Percentiles rank a stretch among this genome's conserved stretches.
Evolutionary conservation across 116 monocot genomes (phyloP).

Genomic region (Zostera marina): DNA sequence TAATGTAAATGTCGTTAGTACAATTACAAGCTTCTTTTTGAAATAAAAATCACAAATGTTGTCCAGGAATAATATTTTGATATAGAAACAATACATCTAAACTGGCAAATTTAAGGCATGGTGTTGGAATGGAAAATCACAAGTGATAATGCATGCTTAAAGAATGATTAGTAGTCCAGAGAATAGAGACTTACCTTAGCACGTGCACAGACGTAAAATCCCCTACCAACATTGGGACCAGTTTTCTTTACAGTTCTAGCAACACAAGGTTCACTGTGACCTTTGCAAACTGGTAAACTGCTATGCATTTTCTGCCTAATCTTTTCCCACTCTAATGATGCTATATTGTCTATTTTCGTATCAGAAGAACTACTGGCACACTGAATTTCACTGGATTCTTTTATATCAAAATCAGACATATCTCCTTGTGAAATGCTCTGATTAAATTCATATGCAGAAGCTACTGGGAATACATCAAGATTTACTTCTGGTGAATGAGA

Average conservation of each 20-base stretch:
- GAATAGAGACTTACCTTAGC: constrained; percentile 44
- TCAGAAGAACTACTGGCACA: constrained; percentile 6
- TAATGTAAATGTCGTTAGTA: no score
- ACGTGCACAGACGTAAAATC: constrained; percentile 88
- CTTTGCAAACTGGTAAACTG: constrained; percentile 82
- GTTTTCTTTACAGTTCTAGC: constrained; percentile 73
- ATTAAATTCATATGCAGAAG: constrained; percentile 12
- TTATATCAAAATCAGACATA: not conserved
- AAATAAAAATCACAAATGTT: no score
- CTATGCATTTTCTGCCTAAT: constrained; percentile 84
- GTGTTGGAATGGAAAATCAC: not conserved
- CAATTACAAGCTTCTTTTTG: no score
- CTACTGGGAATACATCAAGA: constrained; percentile 7
- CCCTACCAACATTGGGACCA: constrained; percentile 77
- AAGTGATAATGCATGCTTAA: not conserved
- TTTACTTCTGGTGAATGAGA: constrained; percentile 6
- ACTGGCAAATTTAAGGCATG: not conserved
- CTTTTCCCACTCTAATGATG: constrained; percentile 61
- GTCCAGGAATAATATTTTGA: no score
- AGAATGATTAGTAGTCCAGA: not conserved
- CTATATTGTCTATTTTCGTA: constrained; percentile 24
- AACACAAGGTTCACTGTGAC: constrained; percentile 93
- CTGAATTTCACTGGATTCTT: constrained; percentile 9
- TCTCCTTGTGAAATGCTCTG: constrained; percentile 6
- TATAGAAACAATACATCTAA: not conserved